phyloP scores from a whole-genome alignment of 106 monocot species.

The Acanthochlamys bracteata region DNA sequence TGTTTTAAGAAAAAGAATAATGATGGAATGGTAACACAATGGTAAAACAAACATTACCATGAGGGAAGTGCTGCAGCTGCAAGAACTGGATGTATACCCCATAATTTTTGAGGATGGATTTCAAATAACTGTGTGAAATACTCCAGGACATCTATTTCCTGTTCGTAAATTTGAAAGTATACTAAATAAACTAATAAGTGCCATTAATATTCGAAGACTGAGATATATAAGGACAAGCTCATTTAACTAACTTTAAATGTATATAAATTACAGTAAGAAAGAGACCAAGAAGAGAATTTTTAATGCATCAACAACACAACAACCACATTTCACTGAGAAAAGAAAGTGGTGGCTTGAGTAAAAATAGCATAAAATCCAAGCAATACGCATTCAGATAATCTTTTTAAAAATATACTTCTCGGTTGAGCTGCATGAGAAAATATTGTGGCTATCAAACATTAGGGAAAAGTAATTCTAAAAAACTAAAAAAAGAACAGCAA shows the following conservation, averaged over 20 bases:
- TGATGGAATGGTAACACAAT: too few relatives aligned
- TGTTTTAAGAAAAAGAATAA: too few relatives aligned
- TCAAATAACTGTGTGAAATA: constrained; percentile 33
- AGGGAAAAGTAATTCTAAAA: not conserved
- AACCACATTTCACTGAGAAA: too few relatives aligned
- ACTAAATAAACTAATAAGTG: not conserved
- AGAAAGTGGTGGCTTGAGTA: too few relatives aligned
- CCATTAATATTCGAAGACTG: not conserved
- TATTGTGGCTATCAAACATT: not conserved
- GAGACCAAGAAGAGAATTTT: not conserved
- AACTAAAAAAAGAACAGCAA: not conserved
- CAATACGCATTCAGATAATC: too few relatives aligned
- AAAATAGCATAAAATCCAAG: too few relatives aligned
- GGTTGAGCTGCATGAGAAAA: constrained; percentile 1
- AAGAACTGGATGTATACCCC: constrained; percentile 56
- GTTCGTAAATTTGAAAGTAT: constrained; percentile 3
- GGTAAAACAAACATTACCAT: constrained; percentile 23
- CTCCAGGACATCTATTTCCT: constrained; percentile 63
- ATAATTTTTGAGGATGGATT: constrained; percentile 36
- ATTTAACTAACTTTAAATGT: not conserved
- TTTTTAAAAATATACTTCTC: not conserved
- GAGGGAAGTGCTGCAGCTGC: constrained; percentile 44
- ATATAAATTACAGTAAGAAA: not conserved
- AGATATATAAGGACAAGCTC: not conserved
- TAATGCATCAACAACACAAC: not conserved